Conservation (phyloP, 2,329 filamentous ascomycete species). For the Podosphaera xanthii region DNA sequence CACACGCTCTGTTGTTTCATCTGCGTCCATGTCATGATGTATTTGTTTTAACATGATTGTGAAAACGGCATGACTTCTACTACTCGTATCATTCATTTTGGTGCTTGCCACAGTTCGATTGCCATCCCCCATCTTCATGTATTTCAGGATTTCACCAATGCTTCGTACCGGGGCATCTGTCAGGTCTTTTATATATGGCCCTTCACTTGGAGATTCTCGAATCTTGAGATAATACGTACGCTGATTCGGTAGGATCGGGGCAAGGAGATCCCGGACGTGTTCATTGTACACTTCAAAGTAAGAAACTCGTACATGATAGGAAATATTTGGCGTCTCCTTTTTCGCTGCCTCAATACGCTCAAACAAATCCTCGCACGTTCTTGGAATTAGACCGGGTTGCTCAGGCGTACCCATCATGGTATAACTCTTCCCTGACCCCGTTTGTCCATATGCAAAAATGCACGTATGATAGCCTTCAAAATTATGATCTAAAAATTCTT, state of each 20-base stretch:
- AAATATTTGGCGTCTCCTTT: constrained; percentile 71
- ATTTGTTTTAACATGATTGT: constrained; percentile 97
- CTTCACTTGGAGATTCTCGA: constrained; percentile 80
- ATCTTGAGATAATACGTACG: constrained; percentile 89
- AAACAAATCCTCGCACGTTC: constrained; percentile 90
- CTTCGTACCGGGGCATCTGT: constrained; percentile 81
- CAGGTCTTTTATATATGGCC: constrained; percentile 89
- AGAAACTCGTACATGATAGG: constrained; percentile 89
- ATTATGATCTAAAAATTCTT: constrained; percentile 97
- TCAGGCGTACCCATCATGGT: constrained; percentile 87
- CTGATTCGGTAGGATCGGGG: constrained; percentile 45
- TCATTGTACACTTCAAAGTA: constrained; percentile 99
- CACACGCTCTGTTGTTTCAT: constrained; percentile 87
- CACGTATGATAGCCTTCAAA: constrained; percentile 98
- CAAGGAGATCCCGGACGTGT: constrained; percentile 82
- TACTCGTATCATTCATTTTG: constrained; percentile 98
- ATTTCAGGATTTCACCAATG: constrained; percentile 65
- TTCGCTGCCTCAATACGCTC: constrained; percentile 58
- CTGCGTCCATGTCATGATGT: constrained; percentile 88
- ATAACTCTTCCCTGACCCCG: constrained; percentile 91
- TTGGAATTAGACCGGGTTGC: constrained; percentile 74
- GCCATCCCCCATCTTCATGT: constrained; percentile 74
- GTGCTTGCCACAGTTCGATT: constrained; percentile 81
- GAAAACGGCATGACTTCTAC: constrained; percentile 89
- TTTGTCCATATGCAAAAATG: constrained; percentile 97